These are phyloP conservation scores for Syzygium oleosum DNA, from an alignment of 345 rosid genomes.

Conservation along the genomic window DNA sequence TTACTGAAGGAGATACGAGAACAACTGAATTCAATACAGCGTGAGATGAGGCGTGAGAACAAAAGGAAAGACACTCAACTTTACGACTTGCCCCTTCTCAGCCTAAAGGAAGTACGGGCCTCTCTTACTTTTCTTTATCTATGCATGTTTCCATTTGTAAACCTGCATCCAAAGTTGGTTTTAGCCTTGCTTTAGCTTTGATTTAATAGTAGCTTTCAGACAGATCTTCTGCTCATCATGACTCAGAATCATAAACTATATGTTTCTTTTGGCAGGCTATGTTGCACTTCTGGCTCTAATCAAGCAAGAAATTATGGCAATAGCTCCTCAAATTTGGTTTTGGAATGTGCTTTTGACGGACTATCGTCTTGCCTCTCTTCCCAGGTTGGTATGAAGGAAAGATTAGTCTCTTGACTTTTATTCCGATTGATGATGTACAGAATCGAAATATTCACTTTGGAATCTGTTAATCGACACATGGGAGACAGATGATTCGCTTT, in stretches of 20 bases:
- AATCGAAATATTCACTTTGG: not conserved
- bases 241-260: not conserved
- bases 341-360: not conserved
- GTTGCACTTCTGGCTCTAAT: slow-evolving; percentile 74
- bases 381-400: not conserved
- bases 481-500: not conserved
- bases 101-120: slow-evolving; percentile 36
- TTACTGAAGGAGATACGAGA: slow-evolving; percentile 56
- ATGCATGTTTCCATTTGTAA: not conserved
- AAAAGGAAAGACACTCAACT: slow-evolving; percentile 19
- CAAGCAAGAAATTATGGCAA: not conserved
- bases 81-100: slow-evolving; percentile 12
- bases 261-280: slow-evolving; percentile 53
- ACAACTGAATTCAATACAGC: slow-evolving; percentile 54
- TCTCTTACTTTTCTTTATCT: not conserved
- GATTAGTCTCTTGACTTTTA: not conserved
- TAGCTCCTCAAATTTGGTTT: not conserved
- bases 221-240: not conserved
- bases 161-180: not conserved
- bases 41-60: slow-evolving; percentile 42
- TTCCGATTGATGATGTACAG: not conserved
- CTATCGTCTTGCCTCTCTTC: not conserved
- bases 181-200: not conserved
- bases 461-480: not conserved
- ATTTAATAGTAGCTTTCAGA: not conserved